phyloP scores from a whole-genome alignment of 2,329 filamentous ascomycete genomes.

The Exophiala calicioides region DNA sequence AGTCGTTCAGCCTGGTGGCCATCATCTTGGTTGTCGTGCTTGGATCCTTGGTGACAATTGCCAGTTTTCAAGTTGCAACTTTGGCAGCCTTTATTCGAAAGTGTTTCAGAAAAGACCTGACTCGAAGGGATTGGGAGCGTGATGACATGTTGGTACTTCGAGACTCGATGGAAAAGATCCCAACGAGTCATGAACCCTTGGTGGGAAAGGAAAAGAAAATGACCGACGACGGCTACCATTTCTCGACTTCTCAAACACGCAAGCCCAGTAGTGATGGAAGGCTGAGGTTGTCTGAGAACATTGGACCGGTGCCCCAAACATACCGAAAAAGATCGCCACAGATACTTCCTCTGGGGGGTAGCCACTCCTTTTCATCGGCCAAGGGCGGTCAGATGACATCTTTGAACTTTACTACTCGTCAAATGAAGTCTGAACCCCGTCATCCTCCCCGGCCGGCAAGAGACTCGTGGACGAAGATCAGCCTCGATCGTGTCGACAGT shows the following conservation, averaged over 20 bases:
- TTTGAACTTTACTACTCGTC: too few species aligned
- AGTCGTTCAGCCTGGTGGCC: conserved; percentile 23
- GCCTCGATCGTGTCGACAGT: too few species aligned
- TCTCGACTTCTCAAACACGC: not conserved
- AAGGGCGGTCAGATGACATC: too few species aligned
- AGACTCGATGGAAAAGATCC: not conserved
- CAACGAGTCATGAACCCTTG: not conserved
- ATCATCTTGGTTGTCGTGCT: conserved; percentile 23
- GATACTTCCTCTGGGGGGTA: too few species aligned
- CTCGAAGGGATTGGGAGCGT: conserved; percentile 9
- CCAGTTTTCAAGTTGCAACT: conserved; percentile 11
- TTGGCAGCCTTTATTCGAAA: conserved; percentile 6
- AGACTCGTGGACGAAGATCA: conserved; percentile 5
- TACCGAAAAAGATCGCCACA: too few species aligned
- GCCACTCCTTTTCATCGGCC: too few species aligned
- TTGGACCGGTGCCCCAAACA: too few species aligned
- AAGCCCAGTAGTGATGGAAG: not conserved
- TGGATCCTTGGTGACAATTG: conserved; percentile 15
- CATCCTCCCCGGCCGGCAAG: not conserved
- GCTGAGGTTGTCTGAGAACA: too few species aligned
- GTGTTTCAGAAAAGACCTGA: not conserved
- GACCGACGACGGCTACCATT: too few species aligned
- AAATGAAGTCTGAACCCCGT: too few species aligned
- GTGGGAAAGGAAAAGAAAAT: not conserved
- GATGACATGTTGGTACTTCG: conserved; percentile 20